phyloP scores from a whole-genome alignment of 495 filamentous ascomycete genomes.

The Neurospora sp. region DNA sequence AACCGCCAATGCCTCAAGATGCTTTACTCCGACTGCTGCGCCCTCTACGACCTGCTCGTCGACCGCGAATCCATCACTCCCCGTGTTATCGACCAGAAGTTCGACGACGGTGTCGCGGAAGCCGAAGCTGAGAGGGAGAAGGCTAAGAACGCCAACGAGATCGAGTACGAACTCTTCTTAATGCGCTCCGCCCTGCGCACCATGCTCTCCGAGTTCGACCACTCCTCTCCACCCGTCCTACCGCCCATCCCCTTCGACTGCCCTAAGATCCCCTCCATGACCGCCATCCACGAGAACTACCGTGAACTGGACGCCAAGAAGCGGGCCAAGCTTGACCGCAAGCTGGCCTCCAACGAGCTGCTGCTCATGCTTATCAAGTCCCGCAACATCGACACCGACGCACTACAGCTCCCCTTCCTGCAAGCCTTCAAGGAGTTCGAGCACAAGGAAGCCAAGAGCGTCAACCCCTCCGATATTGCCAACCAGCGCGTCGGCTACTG shows the following conservation, averaged over 20 bases:
- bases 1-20: slow-evolving; percentile 74
- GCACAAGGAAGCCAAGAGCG: slow-evolving; percentile 59
- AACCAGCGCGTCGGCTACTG: slow-evolving; percentile 80
- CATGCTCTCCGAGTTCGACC: slow-evolving; percentile 77
- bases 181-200: slow-evolving; percentile 49
- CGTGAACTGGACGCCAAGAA: slow-evolving; percentile 57
- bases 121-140: slow-evolving; percentile 8
- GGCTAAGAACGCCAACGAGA: not conserved
- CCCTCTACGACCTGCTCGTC: slow-evolving; percentile 80
- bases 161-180: slow-evolving; percentile 29
- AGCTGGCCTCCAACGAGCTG: slow-evolving; percentile 70
- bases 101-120: slow-evolving; percentile 13
- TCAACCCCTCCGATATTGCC: slow-evolving; percentile 57
- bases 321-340: slow-evolving; percentile 52
- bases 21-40: slow-evolving; percentile 76
- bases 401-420: slow-evolving; percentile 55
- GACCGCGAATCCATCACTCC: slow-evolving; percentile 56
- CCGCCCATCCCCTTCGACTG: slow-evolving; percentile 89
- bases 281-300: slow-evolving; percentile 49
- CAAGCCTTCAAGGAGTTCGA: slow-evolving; percentile 78
- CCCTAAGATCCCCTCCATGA: slow-evolving; percentile 63
- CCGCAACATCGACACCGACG: slow-evolving; percentile 59
- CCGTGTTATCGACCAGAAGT: slow-evolving; percentile 44
- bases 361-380: slow-evolving; percentile 59
- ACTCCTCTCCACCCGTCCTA: slow-evolving; percentile 74